Evolutionary conservation across 768 basidiomycete species (phyloP).

Genomic region (Lactarius sanguifluus): DNA sequence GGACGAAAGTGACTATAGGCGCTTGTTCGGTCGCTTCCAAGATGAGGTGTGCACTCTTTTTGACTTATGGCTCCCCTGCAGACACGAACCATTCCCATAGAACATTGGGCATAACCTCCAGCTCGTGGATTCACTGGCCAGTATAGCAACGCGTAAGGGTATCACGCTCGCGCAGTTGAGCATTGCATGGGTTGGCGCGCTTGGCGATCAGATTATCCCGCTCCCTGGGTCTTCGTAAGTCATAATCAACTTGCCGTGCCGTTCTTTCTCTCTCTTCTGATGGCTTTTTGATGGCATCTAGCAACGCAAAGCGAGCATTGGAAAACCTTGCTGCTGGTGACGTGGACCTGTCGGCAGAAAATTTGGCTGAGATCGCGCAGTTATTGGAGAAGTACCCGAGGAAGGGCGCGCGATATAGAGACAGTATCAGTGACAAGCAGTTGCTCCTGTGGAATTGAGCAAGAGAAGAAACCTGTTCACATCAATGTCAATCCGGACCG

Average conservation of each 20-base stretch:
- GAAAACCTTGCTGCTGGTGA: slow-evolving; percentile 45
- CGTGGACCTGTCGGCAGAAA: slow-evolving; percentile 37
- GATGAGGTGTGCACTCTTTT: slow-evolving; percentile 34
- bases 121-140: slow-evolving; percentile 42
- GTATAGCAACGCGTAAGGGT: slow-evolving; percentile 43
- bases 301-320: slow-evolving; percentile 41
- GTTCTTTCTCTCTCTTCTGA: too few species aligned
- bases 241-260: not conserved
- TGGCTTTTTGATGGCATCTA: slow-evolving; percentile 21
- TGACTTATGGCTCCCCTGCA: slow-evolving; percentile 11
- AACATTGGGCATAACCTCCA: slow-evolving; percentile 43
- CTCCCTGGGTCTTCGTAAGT: slow-evolving; percentile 49
- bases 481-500: not conserved
- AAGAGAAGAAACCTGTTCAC: not conserved
- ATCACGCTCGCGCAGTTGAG: slow-evolving; percentile 42
- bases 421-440: slow-evolving; percentile 27
- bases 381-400: slow-evolving; percentile 39
- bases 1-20: slow-evolving; percentile 41
- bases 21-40: slow-evolving; percentile 39
- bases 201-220: slow-evolving; percentile 44
- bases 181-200: slow-evolving; percentile 42
- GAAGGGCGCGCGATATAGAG: slow-evolving; percentile 43
- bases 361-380: slow-evolving; percentile 41
- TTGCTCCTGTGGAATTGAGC: slow-evolving; percentile 35
- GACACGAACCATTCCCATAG: slow-evolving; percentile 30